Conservation (phyloP, 805 yeast species). For the Lachancea fermentati region DNA sequence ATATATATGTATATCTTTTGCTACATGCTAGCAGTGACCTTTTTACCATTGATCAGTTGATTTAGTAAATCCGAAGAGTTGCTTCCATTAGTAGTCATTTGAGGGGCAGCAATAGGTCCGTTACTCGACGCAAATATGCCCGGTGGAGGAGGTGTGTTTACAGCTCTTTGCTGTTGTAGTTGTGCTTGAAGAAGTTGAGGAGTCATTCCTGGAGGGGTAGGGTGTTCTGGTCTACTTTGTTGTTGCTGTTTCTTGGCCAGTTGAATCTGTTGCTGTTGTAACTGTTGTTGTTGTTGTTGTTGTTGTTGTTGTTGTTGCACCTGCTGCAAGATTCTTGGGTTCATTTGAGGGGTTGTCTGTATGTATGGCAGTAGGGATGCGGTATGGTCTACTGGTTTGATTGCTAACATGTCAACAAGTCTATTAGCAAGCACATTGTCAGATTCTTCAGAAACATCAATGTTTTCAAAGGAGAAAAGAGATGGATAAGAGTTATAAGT, state of each 20-base stretch:
- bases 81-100: constrained; percentile 7
- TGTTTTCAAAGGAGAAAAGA: constrained; percentile 42
- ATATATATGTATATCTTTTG: not conserved
- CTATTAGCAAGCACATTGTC: constrained; percentile 29
- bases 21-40: constrained; percentile 31
- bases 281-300: constrained; percentile 27
- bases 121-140: constrained; percentile 43
- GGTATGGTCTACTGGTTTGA: constrained; percentile 30
- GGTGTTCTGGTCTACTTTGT: constrained; percentile 2
- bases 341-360: constrained; percentile 20
- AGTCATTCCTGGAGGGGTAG: constrained; percentile 24
- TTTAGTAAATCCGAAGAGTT: constrained; percentile 76
- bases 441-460: constrained; percentile 33
- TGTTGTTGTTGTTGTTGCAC: constrained; percentile 23
- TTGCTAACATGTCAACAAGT: constrained; percentile 34
- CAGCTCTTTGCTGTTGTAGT: constrained; percentile 35
- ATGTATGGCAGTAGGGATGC: constrained; percentile 29
- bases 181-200: constrained; percentile 22
- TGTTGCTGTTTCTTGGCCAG: constrained; percentile 5
- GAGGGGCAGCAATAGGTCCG: constrained; percentile 5
- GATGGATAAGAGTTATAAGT: constrained; percentile 36
- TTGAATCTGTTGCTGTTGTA: constrained; percentile 11
- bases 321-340: constrained; percentile 18
- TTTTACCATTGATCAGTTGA: constrained; percentile 80
- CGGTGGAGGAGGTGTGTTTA: constrained; percentile 69